Evolutionary conservation across 2,329 filamentous ascomycete species (phyloP).

Genomic region (Seiridium cupressi): DNA sequence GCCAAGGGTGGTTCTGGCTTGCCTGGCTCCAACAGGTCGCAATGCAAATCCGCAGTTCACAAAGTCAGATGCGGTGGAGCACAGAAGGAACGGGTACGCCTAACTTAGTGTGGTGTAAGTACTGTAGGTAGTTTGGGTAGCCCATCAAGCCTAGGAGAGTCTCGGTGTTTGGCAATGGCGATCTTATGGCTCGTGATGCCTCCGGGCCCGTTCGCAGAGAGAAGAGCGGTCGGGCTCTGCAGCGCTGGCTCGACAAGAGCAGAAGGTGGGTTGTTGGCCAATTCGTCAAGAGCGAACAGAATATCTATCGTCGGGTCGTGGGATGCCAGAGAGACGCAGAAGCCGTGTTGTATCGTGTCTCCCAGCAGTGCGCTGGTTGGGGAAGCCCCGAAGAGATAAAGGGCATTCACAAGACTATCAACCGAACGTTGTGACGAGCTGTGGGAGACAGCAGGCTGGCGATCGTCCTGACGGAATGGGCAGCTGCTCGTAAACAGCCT

Average conservation of each 20-base stretch:
- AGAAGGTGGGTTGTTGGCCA: neutral
- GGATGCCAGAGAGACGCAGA: neutral
- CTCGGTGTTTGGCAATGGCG: neutral
- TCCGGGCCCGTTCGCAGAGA: neutral
- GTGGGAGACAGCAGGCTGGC: neutral
- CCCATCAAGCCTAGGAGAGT: neutral
- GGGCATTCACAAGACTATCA: neutral
- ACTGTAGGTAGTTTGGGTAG: neutral
- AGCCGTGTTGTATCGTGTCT: neutral
- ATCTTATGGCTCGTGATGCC: neutral
- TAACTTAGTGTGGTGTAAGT: neutral
- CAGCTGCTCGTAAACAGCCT: constrained; percentile 2
- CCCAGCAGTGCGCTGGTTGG: constrained; percentile 5
- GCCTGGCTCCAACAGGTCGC: constrained; percentile 2
- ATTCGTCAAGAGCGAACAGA: neutral
- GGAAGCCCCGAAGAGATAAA: constrained; percentile 8
- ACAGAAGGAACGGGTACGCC: neutral
- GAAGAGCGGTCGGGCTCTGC: neutral
- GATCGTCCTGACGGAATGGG: constrained; percentile 3
- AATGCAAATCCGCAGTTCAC: constrained; percentile 6
- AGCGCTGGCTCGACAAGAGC: neutral
- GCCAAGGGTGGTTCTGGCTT: constrained; percentile 9
- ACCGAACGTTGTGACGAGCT: constrained; percentile 1
- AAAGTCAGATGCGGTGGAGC: constrained; percentile 3
- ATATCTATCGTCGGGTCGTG: neutral